Percentiles rank a stretch among this genome's conserved stretches.
These are phyloP conservation scores for Ephemerocybe angulata DNA, from an alignment of 768 basidiomycete genomes.

Conservation along the genomic window DNA sequence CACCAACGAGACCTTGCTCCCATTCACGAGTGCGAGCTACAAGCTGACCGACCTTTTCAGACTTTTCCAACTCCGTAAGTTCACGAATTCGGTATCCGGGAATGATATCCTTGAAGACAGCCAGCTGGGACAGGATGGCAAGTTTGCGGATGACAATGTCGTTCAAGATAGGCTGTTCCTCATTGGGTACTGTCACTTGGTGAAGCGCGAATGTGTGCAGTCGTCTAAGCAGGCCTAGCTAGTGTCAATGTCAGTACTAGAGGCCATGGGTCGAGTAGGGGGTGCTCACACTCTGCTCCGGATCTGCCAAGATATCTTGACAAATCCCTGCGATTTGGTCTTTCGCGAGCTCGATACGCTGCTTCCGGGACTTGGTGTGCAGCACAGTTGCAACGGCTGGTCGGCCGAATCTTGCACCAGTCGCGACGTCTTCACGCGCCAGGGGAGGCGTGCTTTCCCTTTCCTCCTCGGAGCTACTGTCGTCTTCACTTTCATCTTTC, in stretches of 20 bases:
- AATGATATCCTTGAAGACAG: slow-evolving; percentile 94
- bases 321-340: slow-evolving; percentile 93
- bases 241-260: slow-evolving; percentile 2
- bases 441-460: slow-evolving; percentile 25
- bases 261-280: neutral
- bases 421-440: slow-evolving; percentile 66
- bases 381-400: slow-evolving; percentile 73
- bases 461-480: slow-evolving; percentile 17
- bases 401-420: slow-evolving; percentile 86
- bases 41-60: slow-evolving; percentile 92
- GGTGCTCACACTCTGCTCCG: slow-evolving; percentile 83
- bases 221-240: slow-evolving; percentile 88
- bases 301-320: slow-evolving; percentile 91
- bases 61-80: slow-evolving; percentile 85
- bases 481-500: slow-evolving; percentile 4
- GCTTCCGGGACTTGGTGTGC: slow-evolving; percentile 58
- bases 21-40: slow-evolving; percentile 88
- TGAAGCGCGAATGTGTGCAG: slow-evolving; percentile 83
- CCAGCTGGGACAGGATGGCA: slow-evolving; percentile 84
- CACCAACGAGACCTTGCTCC: slow-evolving; percentile 87
- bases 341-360: slow-evolving; percentile 73
- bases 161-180: slow-evolving; percentile 69
- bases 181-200: slow-evolving; percentile 66
- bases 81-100: slow-evolving; percentile 94
- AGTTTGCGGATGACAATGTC: slow-evolving; percentile 83